Base-by-base conservation (phyloP, 768 basidiomycete species). In the Leccinum uliginosum region DNA sequence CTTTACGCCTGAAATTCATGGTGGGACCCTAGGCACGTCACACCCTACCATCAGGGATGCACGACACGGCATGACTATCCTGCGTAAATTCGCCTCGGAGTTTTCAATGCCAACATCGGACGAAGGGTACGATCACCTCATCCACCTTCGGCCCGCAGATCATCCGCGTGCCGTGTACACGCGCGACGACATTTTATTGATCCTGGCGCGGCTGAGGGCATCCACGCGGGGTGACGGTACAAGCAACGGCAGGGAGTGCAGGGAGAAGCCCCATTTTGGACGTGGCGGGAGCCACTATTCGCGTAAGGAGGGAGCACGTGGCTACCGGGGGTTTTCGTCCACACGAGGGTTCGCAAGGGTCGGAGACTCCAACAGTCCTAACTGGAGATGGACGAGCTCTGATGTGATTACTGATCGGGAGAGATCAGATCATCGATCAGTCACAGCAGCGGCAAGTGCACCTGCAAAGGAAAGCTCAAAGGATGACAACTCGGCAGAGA, bases 31-130 rank as follows among this genome's bases (percentile, higher is more conserved):
- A 91, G 90, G 90, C 63, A 78, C 77, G 34, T 76, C 73, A 50
- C 90, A 91, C 73, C 91, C 90, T 51, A 93, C 91, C 53, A 91
- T 93, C 71, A 83, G 75, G 60, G 77, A 71, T 60, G 76, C 79
- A 52, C 79, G 80, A 65, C 76, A 81, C 45, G 88, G 83, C 19
- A 64, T 86, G 63, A 71, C 75, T 34, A 73, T 91, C n/a, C 76
- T 92, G 54, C 75, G 80, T 58, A 81, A 82, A 52, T 90, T 93
- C 70, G 78, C 79, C 48, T 74, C 77, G 50, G 82, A 85, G 61
- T 87, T 84, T 65, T 74, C 75, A 65, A 66, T 74, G 26, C 90
- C 90, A 27, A 67, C 67, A 21, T 63, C 77, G 35, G 64, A 74
- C 34, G 91, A 92, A 76, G 88, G 84, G 19, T 83, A 85, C 68